phyloP scores from a whole-genome alignment of 129 eudicot species.

The Centrapalus pauciflorus region DNA sequence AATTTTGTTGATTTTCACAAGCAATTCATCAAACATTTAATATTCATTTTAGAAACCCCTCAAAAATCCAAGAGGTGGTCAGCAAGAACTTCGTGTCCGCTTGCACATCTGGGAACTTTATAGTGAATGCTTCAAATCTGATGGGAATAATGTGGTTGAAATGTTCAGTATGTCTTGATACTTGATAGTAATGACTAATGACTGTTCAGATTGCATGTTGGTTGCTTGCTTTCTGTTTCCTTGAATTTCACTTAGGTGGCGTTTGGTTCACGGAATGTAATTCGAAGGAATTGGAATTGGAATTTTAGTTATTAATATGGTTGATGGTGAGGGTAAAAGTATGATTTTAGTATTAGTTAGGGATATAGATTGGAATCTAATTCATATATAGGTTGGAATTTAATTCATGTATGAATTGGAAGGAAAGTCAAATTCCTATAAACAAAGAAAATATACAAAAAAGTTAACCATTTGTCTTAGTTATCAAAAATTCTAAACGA shows the following conservation, averaged over 20 bases:
- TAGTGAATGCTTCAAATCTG: background rate
- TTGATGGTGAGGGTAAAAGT: too few species aligned
- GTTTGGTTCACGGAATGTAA: too few species aligned
- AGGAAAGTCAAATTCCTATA: too few species aligned
- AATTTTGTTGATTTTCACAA: background rate
- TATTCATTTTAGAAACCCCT: background rate
- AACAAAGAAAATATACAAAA: too few species aligned
- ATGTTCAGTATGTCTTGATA: background rate
- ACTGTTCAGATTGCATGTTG: background rate
- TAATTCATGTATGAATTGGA: too few species aligned
- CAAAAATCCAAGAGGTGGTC: background rate
- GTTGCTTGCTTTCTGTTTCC: constrained; percentile 5
- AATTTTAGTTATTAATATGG: too few species aligned
- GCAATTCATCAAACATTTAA: background rate
- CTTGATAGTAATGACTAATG: background rate
- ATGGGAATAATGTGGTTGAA: background rate
- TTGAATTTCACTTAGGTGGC: background rate
- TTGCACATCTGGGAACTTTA: background rate
- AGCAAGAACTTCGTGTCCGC: background rate
- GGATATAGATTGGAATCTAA: too few species aligned
- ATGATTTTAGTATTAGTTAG: too few species aligned
- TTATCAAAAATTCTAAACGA: too few species aligned
- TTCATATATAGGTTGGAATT: too few species aligned
- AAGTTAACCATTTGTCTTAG: too few species aligned
- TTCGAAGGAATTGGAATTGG: too few species aligned